Evolutionary conservation across 345 rosid genomes (phyloP).

Genomic region (Gossypium australe): DNA sequence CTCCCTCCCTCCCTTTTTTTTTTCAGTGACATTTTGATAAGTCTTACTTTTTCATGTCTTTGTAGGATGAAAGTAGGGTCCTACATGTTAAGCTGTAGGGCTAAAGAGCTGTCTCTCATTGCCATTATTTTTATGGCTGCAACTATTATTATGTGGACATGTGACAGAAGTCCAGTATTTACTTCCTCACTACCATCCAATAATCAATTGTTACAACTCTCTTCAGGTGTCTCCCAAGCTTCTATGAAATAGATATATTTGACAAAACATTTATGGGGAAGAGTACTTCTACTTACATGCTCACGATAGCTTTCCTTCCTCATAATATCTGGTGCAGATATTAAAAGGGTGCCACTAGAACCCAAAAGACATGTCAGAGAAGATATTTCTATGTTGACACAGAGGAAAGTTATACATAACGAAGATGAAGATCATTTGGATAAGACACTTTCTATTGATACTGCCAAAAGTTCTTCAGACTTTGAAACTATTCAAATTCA

Average conservation of each 20-base stretch:
- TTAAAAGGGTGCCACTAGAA: constrained; percentile 1
- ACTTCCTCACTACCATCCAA: constrained; percentile 44
- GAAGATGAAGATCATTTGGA: constrained; percentile 13
- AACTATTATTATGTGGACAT: constrained; percentile 52
- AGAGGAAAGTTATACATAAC: constrained; percentile 7
- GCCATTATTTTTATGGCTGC: constrained; percentile 51
- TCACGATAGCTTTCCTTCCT: not conserved
- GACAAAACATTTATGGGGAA: not conserved
- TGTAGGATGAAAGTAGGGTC: constrained; percentile 58
- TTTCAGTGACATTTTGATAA: constrained; percentile 9
- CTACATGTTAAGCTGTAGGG: constrained; percentile 29
- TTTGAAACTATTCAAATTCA: not conserved
- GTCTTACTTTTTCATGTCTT: constrained; percentile 13
- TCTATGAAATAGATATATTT: not conserved
- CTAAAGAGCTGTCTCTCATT: constrained; percentile 43
- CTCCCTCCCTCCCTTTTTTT: not conserved
- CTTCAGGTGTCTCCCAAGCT: constrained; percentile 35
- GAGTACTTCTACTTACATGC: not conserved
- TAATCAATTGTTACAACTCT: constrained; percentile 34
- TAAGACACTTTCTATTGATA: not conserved
- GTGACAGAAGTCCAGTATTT: constrained; percentile 47
- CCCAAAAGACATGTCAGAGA: constrained; percentile 12
- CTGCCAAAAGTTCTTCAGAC: not conserved
- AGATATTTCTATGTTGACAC: constrained; percentile 12
- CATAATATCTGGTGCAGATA: constrained; percentile 18